Conservation (phyloP, 441 rosid genomes). For the Isatis lusitanica region DNA sequence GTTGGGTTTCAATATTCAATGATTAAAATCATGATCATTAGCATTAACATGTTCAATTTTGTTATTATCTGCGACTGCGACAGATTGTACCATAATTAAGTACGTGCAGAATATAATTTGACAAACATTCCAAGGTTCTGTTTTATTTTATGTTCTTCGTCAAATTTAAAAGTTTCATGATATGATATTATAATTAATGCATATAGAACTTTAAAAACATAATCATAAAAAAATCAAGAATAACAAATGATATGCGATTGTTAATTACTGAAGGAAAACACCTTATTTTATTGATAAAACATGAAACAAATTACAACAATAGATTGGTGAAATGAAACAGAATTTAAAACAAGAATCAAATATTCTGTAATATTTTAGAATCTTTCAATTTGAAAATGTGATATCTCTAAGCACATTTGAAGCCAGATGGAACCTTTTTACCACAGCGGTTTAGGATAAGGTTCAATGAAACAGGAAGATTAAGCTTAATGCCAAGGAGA, state of each 20-base stretch:
- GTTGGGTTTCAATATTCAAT: too few species aligned
- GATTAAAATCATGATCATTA: too few species aligned
- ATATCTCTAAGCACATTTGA: constrained; percentile 12
- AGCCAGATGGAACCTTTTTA: constrained; percentile 28
- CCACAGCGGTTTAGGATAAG: constrained; percentile 19
- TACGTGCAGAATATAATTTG: background rate
- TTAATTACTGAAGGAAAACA: too few species aligned
- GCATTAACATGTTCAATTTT: too few species aligned
- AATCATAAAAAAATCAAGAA: background rate
- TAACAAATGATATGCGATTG: too few species aligned
- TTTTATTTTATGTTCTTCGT: too few species aligned
- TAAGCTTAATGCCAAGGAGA: constrained; percentile 20
- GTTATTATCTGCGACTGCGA: background rate
- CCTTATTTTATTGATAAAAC: constrained; percentile 2
- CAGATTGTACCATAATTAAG: background rate
- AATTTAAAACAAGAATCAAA: too few species aligned
- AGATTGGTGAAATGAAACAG: background rate
- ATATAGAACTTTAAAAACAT: background rate
- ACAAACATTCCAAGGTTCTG: background rate
- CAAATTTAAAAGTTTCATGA: too few species aligned
- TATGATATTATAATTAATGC: background rate
- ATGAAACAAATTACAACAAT: constrained; percentile 8
- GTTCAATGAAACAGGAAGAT: constrained; percentile 24
- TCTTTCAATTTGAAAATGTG: background rate
- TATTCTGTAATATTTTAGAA: too few species aligned